phyloP scores from a whole-genome alignment of 164 flowering plant genomes.

The Buxus sempervirens region DNA sequence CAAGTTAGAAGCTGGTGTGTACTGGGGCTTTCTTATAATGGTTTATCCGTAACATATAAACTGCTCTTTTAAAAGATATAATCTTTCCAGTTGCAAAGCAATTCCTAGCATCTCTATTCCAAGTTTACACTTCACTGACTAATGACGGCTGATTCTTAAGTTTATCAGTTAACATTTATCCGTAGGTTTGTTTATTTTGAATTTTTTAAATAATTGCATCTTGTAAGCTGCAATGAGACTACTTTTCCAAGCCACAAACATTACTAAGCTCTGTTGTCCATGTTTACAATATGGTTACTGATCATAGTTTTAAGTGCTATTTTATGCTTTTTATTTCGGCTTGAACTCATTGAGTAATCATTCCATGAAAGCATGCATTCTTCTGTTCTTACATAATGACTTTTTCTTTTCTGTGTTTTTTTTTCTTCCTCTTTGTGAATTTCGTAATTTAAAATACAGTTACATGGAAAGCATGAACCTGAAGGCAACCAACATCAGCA shows the following conservation, averaged over 20 bases:
- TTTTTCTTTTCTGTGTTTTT: slow-evolving; percentile 1
- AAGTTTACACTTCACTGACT: not conserved
- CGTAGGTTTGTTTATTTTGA: too few relatives aligned
- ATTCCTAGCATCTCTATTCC: too few relatives aligned
- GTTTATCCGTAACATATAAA: not conserved
- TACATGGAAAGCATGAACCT: slow-evolving; percentile 24
- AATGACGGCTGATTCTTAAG: not conserved
- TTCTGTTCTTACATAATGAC: not conserved
- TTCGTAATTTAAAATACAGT: slow-evolving; percentile 20
- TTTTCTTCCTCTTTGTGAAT: not conserved
- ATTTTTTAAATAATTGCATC: not conserved
- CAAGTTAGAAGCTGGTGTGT: not conserved
- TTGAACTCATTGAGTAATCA: not conserved
- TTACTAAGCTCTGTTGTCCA: not conserved
- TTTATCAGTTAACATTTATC: not conserved
- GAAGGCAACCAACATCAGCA: slow-evolving; percentile 11
- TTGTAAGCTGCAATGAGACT: not conserved
- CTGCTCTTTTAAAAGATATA: not conserved
- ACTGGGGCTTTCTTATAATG: not conserved
- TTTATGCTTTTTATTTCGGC: too few relatives aligned
- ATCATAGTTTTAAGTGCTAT: not conserved
- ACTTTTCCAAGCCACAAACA: not conserved
- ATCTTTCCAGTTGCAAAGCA: too few relatives aligned
- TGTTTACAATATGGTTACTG: not conserved
- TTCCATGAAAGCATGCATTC: slow-evolving; percentile 4